Evolutionary conservation across 169 alveolate species (phyloP), one percentile per base, ranked within the genome.

Genomic region (Miamiensis avidus): DNA sequence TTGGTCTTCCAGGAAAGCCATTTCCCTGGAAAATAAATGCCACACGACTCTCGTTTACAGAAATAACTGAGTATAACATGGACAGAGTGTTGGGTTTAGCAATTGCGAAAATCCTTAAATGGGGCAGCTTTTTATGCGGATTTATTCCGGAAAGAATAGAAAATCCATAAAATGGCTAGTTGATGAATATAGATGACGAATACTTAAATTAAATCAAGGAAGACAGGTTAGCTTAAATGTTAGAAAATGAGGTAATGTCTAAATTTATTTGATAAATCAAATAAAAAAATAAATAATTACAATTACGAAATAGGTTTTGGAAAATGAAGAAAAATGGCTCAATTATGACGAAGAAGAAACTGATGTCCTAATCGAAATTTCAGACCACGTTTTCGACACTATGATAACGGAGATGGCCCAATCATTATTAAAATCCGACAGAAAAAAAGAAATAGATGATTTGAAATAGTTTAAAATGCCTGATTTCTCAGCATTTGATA

Each of bases 341-440:
- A 73, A 31, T 34, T 85, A 85, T 85, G 89, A 85, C 27, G 89
- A 85, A 85, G 89, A 85, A 49, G 82, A 85, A 73, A 78, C 89
- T 25, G 89, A 85, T 69, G 89, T 85, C 0, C n/a, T 49, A 30
- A 26, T 79, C 26, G 84, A 79, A 65, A 49, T 79, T 20, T 31
- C 84, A 0, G 84, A 79, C 29, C 76, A 79, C 65, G 64, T 79
- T 0, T 79, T 79, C 76, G 75, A 79, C 64, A 26, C 30, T 29
- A 34, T 79, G 0, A 49, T 79, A 30, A 65, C 76, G 16, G 84
- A 79, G 31, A 28, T 72, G 27, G 76, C 84, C 25, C 20, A 49
- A 29, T 34, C 64, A 74, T 26, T 79, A 1, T 34, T n/a, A n/a
- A n/a, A n/a, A n/a, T n/a, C n/a, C n/a, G n/a, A n/a, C n/a, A n/a